A percentile compares a stretch with the other conserved stretches of the same genome.
Conservation (phyloP, 495 filamentous ascomycete genomes). For the Aspergillus cavernicola region DNA sequence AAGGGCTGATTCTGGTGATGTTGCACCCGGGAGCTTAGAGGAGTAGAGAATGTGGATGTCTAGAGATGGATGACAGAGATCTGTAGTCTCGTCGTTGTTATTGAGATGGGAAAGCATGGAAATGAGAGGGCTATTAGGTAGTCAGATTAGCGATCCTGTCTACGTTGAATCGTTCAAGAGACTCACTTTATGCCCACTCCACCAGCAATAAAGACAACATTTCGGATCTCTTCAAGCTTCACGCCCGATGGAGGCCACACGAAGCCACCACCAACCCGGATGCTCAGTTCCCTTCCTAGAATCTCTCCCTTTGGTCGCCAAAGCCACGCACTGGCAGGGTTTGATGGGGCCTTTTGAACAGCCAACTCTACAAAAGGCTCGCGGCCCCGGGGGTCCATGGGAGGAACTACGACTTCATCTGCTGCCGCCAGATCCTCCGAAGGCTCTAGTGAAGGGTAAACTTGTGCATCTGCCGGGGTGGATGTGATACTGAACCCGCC, state of each 20-base stretch:
- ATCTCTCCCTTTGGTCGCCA: constrained; percentile 57
- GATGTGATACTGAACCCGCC: constrained; percentile 91
- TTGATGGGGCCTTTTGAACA: constrained; percentile 60
- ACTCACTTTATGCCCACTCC: constrained; percentile 77
- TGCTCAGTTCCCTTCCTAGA: constrained; percentile 51
- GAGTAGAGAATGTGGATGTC: constrained; percentile 45
- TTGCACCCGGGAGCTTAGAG: constrained; percentile 30
- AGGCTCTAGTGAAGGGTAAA: constrained; percentile 26
- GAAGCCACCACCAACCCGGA: constrained; percentile 79
- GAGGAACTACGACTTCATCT: constrained; percentile 18
- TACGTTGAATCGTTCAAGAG: neutral
- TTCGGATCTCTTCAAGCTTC: constrained; percentile 38
- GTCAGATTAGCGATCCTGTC: neutral
- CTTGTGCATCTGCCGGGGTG: constrained; percentile 48
- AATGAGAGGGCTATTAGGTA: constrained; percentile 51
- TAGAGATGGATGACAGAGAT: constrained; percentile 16
- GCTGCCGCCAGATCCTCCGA: constrained; percentile 15
- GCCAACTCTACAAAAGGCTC: constrained; percentile 66
- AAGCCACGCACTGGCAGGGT: constrained; percentile 72
- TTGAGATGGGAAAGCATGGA: constrained; percentile 49
- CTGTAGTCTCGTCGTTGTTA: constrained; percentile 21
- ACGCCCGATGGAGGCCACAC: constrained; percentile 62
- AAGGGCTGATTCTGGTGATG: constrained; percentile 44
- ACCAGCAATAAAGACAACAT: constrained; percentile 71
- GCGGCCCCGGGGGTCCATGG: constrained; percentile 25